A percentile compares a stretch with the other conserved stretches of the same genome.
Conservation (phyloP, 768 basidiomycete species). For the Agrocybe chaxingu region DNA sequence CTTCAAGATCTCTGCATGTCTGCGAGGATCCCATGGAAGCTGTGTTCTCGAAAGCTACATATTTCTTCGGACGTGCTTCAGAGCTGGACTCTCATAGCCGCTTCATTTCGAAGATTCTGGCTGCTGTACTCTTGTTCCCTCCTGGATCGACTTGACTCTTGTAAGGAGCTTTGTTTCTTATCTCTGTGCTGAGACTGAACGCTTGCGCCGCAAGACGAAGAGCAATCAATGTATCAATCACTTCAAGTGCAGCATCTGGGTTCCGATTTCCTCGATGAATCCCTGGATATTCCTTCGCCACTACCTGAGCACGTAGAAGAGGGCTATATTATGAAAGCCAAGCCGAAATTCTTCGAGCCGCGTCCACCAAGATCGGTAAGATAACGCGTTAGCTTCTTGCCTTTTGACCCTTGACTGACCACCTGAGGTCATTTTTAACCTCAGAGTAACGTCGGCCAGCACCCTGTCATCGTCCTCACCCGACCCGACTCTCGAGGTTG, state of each 20-base stretch:
- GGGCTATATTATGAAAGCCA: constrained; percentile 16
- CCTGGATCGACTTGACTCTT: too few species aligned
- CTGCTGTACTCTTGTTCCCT: too few species aligned
- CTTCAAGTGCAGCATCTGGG: not conserved
- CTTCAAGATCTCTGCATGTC: too few species aligned
- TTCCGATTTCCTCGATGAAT: not conserved
- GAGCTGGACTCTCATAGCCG: too few species aligned
- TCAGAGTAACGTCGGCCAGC: constrained; percentile 13
- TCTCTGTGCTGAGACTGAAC: not conserved
- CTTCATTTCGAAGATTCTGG: too few species aligned
- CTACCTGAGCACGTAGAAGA: not conserved
- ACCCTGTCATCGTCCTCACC: constrained; percentile 14
- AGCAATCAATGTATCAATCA: too few species aligned
- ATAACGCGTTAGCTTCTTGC: not conserved
- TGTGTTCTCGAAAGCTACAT: too few species aligned
- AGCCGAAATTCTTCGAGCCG: constrained; percentile 14
- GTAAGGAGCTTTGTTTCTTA: too few species aligned
- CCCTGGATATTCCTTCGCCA: not conserved
- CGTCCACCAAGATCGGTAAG: constrained; percentile 10
- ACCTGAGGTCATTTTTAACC: not conserved
- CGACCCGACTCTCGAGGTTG: constrained; percentile 9
- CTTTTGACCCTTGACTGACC: not conserved
- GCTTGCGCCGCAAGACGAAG: not conserved
- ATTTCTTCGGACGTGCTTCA: too few species aligned
- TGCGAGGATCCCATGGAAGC: too few species aligned